Percentiles rank a stretch among this genome's conserved stretches.
Conservation (phyloP, 495 filamentous ascomycete species). For the Niebla homalea region DNA sequence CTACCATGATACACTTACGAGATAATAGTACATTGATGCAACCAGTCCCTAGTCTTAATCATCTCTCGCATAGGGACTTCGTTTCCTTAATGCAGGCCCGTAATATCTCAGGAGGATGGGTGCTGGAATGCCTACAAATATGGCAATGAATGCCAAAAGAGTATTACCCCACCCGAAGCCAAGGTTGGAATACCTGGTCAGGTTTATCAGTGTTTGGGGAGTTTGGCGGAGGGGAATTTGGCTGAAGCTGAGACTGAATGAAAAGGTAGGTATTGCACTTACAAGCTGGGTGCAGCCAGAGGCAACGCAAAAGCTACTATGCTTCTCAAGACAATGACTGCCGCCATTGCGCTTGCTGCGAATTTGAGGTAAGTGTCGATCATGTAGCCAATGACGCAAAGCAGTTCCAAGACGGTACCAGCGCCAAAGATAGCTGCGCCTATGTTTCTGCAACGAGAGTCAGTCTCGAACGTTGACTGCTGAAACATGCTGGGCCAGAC, state of each 20-base stretch:
- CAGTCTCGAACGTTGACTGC: too few relatives aligned
- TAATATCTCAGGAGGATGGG: slow-evolving; percentile 40
- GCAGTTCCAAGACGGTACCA: slow-evolving; percentile 34
- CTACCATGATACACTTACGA: too few relatives aligned
- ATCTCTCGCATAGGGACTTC: too few relatives aligned
- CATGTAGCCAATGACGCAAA: slow-evolving; percentile 37
- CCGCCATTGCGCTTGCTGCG: slow-evolving; percentile 31
- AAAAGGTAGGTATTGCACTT: too few relatives aligned
- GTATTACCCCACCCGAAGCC: slow-evolving; percentile 35
- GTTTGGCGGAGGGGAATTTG: too few relatives aligned
- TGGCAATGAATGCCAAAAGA: slow-evolving; percentile 36
- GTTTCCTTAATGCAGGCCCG: too few relatives aligned
- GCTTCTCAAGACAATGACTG: slow-evolving; percentile 36
- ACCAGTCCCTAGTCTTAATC: too few relatives aligned
- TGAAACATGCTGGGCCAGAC: too few relatives aligned
- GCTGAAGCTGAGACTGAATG: too few relatives aligned
- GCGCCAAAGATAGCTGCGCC: slow-evolving; percentile 36
- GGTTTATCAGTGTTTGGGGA: too few relatives aligned
- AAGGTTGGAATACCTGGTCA: not conserved
- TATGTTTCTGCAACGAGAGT: slow-evolving; percentile 18
- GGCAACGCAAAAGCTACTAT: slow-evolving; percentile 32
- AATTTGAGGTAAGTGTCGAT: slow-evolving; percentile 37
- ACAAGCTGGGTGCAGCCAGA: slow-evolving; percentile 29
- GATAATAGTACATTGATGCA: too few relatives aligned
- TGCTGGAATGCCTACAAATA: slow-evolving; percentile 30